Evolutionary conservation across 1,284 basidiomycete species (phyloP), one percentile per base, ranked within the genome.

Genomic region (Cutaneotrichosporon cutaneum): DNA sequence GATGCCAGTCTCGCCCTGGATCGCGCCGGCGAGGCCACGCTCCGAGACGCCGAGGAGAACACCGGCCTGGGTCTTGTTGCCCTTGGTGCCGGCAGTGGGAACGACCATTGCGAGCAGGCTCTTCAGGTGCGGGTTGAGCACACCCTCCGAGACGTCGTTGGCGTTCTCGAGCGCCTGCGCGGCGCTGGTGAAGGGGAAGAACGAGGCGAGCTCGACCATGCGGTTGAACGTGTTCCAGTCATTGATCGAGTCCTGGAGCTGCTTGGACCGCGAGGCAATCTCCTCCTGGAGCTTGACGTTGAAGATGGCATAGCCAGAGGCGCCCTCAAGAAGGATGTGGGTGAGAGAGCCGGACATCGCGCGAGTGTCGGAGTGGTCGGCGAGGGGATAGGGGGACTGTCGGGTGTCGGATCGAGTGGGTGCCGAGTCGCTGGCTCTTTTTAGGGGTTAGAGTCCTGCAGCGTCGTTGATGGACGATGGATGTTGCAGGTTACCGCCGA

Each of bases 101-200:
- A 99, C 85, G 80, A 93, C 92, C 68, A 97, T 84, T 77, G 95
- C 92, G 65, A 99, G 85, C 56, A 98, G 82, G 57, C 88, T 87
- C 77, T 89, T 87, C 63, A 99, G 83, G 79, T 93, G 87, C 67
- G 93, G 90, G 77, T 91, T 94, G 57, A 97, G 81, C 62, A 95
- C 69, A 93, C 95, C 94, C 84, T 98, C 95, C 6, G 95, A 98
- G 18, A 99, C 82, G 80, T 99, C 94, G 77, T 98, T 96, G 61
- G 90, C 89, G 73, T 96, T 97, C 82, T 99, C 94, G 68, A 99
- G 83, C 30, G 95, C 96, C 78, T 98, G 90, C 1, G 92, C 93
- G 44, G 94, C 94, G 68, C 85, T 94, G 79, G 92, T 93, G 85
- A 96, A 99, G 2, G 96, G 95, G 62, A 88, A 85, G 83, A 98